Conservation (phyloP, 225 moss, liverwort and hornwort genomes). For the Climacium dendroides region DNA sequence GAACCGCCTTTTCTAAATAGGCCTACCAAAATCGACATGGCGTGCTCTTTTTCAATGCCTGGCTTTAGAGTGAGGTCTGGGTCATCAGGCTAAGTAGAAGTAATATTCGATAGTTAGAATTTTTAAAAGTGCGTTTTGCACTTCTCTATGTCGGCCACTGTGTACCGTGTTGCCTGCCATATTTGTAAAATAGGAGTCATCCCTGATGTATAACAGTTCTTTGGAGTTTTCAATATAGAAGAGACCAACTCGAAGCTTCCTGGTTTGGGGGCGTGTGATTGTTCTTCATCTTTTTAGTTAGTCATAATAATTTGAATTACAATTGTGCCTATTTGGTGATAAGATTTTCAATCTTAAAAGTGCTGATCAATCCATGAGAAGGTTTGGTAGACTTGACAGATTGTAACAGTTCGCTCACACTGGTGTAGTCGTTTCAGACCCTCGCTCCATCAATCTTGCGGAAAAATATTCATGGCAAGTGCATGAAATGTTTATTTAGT, state of each 20-base stretch:
- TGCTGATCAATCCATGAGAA: neutral
- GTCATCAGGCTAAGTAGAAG: neutral
- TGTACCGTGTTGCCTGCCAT: neutral
- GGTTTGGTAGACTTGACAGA: too few species aligned
- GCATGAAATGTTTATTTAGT: neutral
- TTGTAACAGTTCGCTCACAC: neutral
- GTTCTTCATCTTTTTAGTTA: neutral
- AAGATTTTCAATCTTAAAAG: neutral
- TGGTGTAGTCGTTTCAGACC: neutral
- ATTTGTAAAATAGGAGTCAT: conserved; percentile 4
- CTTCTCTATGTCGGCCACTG: neutral
- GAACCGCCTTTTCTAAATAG: neutral
- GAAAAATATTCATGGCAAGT: neutral
- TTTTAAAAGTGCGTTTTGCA: neutral
- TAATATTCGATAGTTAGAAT: neutral
- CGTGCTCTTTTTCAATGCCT: neutral
- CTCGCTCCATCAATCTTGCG: neutral
- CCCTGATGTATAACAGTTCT: neutral
- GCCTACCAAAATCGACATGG: neutral
- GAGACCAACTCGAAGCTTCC: neutral
- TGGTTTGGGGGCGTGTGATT: neutral
- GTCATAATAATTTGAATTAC: neutral
- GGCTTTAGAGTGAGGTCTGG: neutral
- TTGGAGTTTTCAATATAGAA: neutral
- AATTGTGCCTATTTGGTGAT: neutral